Base-by-base conservation (phyloP, 257 asterid species). In the Henckelia pumila region DNA sequence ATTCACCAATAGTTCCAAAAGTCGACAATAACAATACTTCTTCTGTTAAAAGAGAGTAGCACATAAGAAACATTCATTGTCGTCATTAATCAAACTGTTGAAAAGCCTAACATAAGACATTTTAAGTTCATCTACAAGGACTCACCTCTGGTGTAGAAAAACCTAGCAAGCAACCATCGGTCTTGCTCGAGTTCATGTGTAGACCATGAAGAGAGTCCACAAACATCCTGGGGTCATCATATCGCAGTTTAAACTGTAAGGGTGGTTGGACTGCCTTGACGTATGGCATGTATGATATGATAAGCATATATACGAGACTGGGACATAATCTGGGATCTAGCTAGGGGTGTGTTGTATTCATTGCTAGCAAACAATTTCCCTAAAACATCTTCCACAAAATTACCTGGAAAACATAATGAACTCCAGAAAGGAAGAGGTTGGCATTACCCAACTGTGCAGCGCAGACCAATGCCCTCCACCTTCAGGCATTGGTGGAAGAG, bases 401-500 rank as follows among this genome's bases (percentile, higher is more conserved):
- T 79, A 94, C 99, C 99, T 84, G 68, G 97, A 83, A 79, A 94
- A 94, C 99, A 94, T 94, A 62, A 87, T 67, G 73, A 90, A 94
- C 86, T 94, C 99, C 26, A 94, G 76, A 79, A 88, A 94, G 35
- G 99, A 94, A 71, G 91, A 78, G 65, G 99, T 90, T 66, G 99
- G 99, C 97, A 94, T 91, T 76, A 88, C 99, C 99, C 99, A 94
- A 77, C 91, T 85, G 76, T 94, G 96, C 75, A 84, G 85, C 24
- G 93, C 91, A 65, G 82, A 82, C 99, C 99, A 94, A 70, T 72
- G 89, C 56, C 97, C 99, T 61, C 95, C 92, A 71, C 79, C 99
- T 78, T 85, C 92, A 30, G 99, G 97, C 99, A 94, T 94, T 78
- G 97, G 97, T 23, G 97, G 99, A 68, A 94, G 99, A 72, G 95